Evolutionary conservation across 129 eudicot genomes (phyloP), one percentile per base, ranked within the genome.

Genomic region (Kitagawia praeruptora): DNA sequence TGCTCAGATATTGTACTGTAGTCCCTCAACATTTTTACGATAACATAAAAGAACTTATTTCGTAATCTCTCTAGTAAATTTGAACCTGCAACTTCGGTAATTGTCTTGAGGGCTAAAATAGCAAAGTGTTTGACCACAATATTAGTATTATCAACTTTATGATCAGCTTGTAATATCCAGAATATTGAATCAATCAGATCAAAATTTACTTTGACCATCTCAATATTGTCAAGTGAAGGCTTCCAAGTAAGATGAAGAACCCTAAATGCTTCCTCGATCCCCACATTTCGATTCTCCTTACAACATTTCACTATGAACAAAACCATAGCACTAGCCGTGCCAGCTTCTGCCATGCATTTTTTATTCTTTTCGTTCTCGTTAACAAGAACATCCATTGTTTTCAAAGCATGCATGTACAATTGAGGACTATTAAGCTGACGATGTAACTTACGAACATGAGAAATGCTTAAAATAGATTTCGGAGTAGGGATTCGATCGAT

Each of bases 401-500:
- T 78, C 45, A 92, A 80, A 39, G 93, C 85, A 41, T 67, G 78
- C 1, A 51, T 0, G 11, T 38, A 56, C 61, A 87, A 45, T 16
- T 80, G 54, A 34, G 81, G 78, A 1, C 76, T 34, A 27, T 84
- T 85, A 11, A 92, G 85, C 40, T 88, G 81, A 5, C 92, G 89
- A n/a, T 83, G 84, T 37, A 91, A 84, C 38, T 87, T 91, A 58
- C 75, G 1, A 37, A 89, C 87, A 23, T 79, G 79, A 44, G 97
- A 83, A 16, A 78, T 82, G 40, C 46, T 77, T 9, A 88, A 34
- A 13, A 82, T 87, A 12, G 93, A 70, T 76, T 86, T 89, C 1
- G 98, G 97, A 12, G 96, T 91, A 0, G 97, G 98, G 37, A 93
- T 88, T 16, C 92, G 88, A 48, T 91, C 98, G 6, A 91, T 79